phyloP scores from a whole-genome alignment of 306 rosid genomes.

The Vachellia collinsii region DNA sequence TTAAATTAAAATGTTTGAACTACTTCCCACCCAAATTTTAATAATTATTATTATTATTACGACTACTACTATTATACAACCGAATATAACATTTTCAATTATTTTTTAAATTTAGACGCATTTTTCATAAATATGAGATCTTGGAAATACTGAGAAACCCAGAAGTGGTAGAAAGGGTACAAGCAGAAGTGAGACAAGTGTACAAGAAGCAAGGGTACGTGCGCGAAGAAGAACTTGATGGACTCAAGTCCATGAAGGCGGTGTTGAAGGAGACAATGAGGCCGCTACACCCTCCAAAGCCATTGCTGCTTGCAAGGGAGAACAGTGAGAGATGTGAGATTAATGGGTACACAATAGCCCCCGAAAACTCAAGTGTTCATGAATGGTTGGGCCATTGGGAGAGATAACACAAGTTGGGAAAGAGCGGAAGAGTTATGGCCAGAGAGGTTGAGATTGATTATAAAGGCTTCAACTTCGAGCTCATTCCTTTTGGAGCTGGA shows the following conservation, averaged over 20 bases:
- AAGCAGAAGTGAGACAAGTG: slow-evolving; percentile 30
- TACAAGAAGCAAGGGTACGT: neutral
- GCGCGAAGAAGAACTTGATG: neutral
- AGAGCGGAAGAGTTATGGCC: slow-evolving; percentile 17
- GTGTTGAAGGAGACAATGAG: slow-evolving; percentile 37
- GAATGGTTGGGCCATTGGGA: slow-evolving; percentile 4
- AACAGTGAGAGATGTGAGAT: slow-evolving; percentile 9
- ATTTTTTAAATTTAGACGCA: no score
- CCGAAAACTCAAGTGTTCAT: neutral
- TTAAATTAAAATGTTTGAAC: no score
- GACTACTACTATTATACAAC: no score
- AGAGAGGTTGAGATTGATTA: slow-evolving; percentile 25
- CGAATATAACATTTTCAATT: no score
- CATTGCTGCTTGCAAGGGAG: slow-evolving; percentile 33
- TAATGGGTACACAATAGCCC: slow-evolving; percentile 18
- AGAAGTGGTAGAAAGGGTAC: slow-evolving; percentile 21
- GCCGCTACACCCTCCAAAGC: slow-evolving; percentile 28
- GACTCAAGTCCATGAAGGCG: slow-evolving; percentile 14
- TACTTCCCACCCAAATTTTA: no score
- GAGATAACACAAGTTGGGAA: slow-evolving; percentile 25
- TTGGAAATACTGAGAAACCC: slow-evolving; percentile 35
- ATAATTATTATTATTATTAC: no score
- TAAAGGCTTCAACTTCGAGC: neutral
- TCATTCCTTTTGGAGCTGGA: slow-evolving; percentile 14
- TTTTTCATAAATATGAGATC: no score